Base-by-base conservation (phyloP, 2,329 filamentous ascomycete genomes). In the Pyrenophora tritici-repentis region DNA sequence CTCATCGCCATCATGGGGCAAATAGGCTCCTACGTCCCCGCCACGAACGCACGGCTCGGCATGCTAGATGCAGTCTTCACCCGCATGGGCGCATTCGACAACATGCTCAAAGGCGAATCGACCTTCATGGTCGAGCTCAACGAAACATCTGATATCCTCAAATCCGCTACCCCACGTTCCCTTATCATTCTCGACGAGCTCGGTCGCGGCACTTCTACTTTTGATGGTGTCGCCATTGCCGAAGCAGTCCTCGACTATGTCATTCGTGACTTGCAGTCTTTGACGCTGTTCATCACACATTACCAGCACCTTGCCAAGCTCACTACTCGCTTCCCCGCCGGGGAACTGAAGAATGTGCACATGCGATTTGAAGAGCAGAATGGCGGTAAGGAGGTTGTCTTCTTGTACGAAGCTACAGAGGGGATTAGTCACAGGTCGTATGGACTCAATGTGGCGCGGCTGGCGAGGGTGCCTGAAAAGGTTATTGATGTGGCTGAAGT, bases 71-170 rank as follows among this genome's bases (percentile, higher is more conserved):
- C 91, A 6, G 90, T 99, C 39, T 90, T 93, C 78, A 97, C 94
- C 0, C 89, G 94, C 59, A 97, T 97, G 85, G 94, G 94, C 45
- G 94, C 94, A 2, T 90, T 90, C 63, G 94, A 99, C 75, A 97
- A 97, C 71, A 90, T 99, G 77, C 89, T 97, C 71, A 89, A 90
- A 4, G 91, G 91, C 64, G 94, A 99, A 75, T 90, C 86, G 18
- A 99, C 94, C 10, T 99, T 99, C 77, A 97, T 97, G 91, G 92
- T 99, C 47, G 94, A 99, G 71, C 84, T 99, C 2, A 91, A 87
- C 31, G 94, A 99, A 74, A 97, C 94, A 1, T 86, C 89, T 1
- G 86, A 91, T 54, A 97, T 99, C 62, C 81, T 99, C 18, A 93
- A 94, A 68, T 85, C 90, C 65, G 94, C 93, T 0, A 94, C 91